phyloP scores from a whole-genome alignment of 176 grass and related monocot species.

The Zea mays region DNA sequence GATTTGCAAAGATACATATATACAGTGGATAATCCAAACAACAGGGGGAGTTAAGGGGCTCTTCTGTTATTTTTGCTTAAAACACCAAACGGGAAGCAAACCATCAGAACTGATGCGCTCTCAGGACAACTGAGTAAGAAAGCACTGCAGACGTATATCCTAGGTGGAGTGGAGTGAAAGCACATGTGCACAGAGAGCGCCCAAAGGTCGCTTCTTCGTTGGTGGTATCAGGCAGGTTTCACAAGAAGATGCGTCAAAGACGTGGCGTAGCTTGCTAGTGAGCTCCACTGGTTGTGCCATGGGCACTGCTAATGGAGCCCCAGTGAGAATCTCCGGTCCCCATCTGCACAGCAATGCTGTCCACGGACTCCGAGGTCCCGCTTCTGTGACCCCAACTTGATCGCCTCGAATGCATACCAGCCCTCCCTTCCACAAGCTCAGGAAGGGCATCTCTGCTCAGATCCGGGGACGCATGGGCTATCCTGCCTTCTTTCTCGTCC shows the following conservation, averaged over 20 bases:
- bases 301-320: conserved; percentile 45
- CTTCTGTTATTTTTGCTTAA: too few relatives aligned
- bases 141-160: conserved; percentile 15
- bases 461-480: conserved; percentile 62
- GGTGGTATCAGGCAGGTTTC: conserved; percentile 6
- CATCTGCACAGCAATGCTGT: conserved; percentile 47
- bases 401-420: conserved; percentile 57
- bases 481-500: conserved; percentile 74
- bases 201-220: conserved; percentile 22
- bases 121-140: conserved; percentile 9
- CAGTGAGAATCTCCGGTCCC: conserved; percentile 48
- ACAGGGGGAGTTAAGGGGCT: too few relatives aligned
- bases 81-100: too few relatives aligned
- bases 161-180: conserved; percentile 10
- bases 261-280: conserved; percentile 15
- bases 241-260: background rate
- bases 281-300: conserved; percentile 45
- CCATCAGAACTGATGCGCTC: background rate
- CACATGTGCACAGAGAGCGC: background rate
- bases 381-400: conserved; percentile 73
- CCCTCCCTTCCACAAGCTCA: conserved; percentile 49
- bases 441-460: conserved; percentile 58
- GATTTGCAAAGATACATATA: too few relatives aligned
- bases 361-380: conserved; percentile 54
- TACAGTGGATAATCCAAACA: too few relatives aligned